phyloP scores from a whole-genome alignment of 148 eudicot species.

The Vaccinium macrocarpon region DNA sequence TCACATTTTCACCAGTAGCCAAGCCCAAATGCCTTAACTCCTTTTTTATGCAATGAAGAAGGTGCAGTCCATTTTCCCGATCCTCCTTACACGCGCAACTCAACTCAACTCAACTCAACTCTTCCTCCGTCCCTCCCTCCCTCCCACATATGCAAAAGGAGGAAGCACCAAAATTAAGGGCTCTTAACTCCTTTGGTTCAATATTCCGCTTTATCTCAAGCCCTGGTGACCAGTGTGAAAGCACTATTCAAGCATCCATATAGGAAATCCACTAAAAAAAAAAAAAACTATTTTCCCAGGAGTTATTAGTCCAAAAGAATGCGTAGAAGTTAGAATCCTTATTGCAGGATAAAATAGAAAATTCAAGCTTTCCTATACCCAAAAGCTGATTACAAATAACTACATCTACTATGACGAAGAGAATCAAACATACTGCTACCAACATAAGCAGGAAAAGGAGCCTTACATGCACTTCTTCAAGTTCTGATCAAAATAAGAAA shows the following conservation, averaged over 20 bases:
- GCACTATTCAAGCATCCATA: neutral
- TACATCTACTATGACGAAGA: constrained; percentile 1
- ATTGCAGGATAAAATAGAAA: neutral
- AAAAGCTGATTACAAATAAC: constrained; percentile 4
- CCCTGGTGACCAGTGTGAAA: neutral
- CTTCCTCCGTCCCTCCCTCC: too few species aligned
- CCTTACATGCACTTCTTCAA: constrained; percentile 86
- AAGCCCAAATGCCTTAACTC: neutral
- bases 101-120: neutral
- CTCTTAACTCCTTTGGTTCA: neutral
- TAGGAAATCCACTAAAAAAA: neutral
- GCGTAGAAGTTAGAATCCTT: neutral
- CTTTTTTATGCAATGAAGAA: neutral
- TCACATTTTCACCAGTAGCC: neutral
- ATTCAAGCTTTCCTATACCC: neutral
- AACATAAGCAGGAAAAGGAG: constrained; percentile 17
- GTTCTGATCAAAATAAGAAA: constrained; percentile 64
- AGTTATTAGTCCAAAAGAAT: neutral
- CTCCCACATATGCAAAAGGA: neutral
- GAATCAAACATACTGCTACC: neutral
- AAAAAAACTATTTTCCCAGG: neutral
- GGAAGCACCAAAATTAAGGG: neutral
- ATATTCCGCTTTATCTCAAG: too few species aligned
- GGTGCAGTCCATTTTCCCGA: neutral
- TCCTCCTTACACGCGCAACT: neutral